Evolutionary conservation across 139 green algal species (phyloP).

Genomic region (Haematococcus lacustris): DNA sequence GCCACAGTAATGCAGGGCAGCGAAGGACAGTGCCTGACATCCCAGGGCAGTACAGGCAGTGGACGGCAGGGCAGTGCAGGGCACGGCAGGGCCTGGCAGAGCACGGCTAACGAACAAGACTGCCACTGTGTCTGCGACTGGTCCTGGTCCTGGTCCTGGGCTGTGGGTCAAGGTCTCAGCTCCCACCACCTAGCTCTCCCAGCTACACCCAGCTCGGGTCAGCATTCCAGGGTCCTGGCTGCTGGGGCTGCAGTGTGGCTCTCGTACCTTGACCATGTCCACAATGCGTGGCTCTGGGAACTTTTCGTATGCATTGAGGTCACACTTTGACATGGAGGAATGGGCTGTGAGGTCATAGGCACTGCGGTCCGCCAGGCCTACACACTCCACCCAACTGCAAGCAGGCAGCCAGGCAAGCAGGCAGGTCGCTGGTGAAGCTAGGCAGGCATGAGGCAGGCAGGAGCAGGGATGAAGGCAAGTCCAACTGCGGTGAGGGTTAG

Average conservation of each 20-base stretch:
- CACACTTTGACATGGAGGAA: slow-evolving; percentile 58
- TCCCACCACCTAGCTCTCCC: neutral
- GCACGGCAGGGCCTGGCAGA: no score
- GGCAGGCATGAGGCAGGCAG: neutral
- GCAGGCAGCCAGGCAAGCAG: slow-evolving; percentile 41
- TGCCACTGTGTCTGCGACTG: no score
- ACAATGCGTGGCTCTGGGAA: slow-evolving; percentile 73
- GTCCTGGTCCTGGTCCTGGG: no score
- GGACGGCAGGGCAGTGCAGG: no score
- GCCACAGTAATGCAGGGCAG: neutral
- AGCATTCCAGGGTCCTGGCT: neutral
- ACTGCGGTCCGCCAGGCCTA: slow-evolving; percentile 89
- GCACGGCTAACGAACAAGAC: no score
- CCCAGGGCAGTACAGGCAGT: neutral
- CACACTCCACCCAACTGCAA: slow-evolving; percentile 99
- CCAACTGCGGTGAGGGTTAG: neutral
- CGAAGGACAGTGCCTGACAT: neutral
- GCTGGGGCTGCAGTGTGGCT: no score
- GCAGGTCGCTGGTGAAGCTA: neutral
- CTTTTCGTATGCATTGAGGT: slow-evolving; percentile 78
- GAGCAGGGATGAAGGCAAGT: neutral
- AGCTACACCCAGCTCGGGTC: neutral
- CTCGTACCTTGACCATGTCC: slow-evolving; percentile 42
- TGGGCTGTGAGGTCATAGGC: slow-evolving; percentile 89
- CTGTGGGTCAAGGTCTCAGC: no score